phyloP scores from a whole-genome alignment of 225 moss, liverwort and hornwort genomes.

The Sphagnum contortum region DNA sequence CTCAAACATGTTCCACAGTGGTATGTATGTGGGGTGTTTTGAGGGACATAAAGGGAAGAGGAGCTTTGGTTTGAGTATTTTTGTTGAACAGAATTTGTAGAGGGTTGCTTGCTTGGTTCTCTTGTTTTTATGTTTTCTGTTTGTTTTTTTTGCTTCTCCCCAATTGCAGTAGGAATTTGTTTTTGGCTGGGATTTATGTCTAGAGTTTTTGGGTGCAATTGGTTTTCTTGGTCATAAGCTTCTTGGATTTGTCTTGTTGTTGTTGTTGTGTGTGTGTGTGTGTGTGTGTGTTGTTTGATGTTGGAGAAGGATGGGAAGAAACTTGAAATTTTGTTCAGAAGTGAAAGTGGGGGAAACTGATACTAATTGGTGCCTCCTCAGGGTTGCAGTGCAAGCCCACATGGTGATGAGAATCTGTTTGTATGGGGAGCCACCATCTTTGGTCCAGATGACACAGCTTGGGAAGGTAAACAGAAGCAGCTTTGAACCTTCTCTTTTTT shows the following conservation, averaged over 20 bases:
- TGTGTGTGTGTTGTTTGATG: not conserved
- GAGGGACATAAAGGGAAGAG: too few relatives aligned
- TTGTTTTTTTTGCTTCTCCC: too few relatives aligned
- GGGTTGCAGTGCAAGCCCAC: slow-evolving; percentile 60
- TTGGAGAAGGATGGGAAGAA: not conserved
- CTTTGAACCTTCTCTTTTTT: not conserved
- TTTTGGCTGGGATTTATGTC: not conserved
- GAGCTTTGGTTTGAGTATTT: too few relatives aligned
- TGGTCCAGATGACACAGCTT: slow-evolving; percentile 54
- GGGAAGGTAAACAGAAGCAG: slow-evolving; percentile 29
- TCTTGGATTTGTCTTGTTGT: not conserved
- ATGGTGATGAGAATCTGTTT: slow-evolving; percentile 49
- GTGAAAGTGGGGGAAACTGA: slow-evolving; percentile 1
- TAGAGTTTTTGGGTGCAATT: not conserved
- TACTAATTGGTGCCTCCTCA: slow-evolving; percentile 9
- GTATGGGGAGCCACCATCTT: slow-evolving; percentile 55
- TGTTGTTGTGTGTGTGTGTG: not conserved
- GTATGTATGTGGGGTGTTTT: too few relatives aligned
- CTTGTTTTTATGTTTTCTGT: too few relatives aligned
- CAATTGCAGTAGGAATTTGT: not conserved
- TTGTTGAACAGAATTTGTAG: too few relatives aligned
- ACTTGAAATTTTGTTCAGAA: not conserved
- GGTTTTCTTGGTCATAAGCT: not conserved
- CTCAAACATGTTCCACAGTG: too few relatives aligned
- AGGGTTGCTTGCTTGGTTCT: too few relatives aligned